phyloP scores from a whole-genome alignment of 192 early-diverging fungal species.

The Backusella liffmaniae region DNA sequence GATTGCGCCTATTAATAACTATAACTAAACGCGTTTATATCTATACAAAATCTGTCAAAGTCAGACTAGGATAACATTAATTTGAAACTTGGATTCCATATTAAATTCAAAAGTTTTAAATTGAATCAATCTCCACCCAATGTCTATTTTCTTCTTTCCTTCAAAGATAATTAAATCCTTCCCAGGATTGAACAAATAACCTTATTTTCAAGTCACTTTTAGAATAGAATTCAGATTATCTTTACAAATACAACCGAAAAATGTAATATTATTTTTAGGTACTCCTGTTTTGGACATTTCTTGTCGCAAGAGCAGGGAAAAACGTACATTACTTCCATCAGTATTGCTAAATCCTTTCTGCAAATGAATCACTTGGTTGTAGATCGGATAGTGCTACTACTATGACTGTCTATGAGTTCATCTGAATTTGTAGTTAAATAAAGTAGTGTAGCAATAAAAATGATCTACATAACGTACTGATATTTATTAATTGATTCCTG shows the following conservation, averaged over 20 bases:
- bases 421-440: too few relatives aligned
- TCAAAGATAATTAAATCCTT: neutral
- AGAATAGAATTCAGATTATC: neutral
- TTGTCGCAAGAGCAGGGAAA: neutral
- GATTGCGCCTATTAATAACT: neutral
- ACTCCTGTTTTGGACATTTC: neutral
- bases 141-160: neutral
- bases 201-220: neutral
- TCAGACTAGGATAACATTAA: neutral
- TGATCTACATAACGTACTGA: too few relatives aligned
- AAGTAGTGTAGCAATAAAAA: too few relatives aligned
- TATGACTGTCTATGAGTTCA: too few relatives aligned
- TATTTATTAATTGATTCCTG: too few relatives aligned
- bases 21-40: neutral
- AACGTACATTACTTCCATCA: too few relatives aligned
- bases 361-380: too few relatives aligned
- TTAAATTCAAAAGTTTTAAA: neutral
- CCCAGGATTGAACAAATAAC: neutral
- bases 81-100: conserved; percentile 1
- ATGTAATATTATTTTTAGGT: neutral
- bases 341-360: too few relatives aligned
- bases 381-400: too few relatives aligned
- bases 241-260: neutral
- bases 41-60: neutral
- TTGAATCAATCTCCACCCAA: neutral